Base-by-base conservation (phyloP, 345 rosid species). In the Lumnitzera racemosa region DNA sequence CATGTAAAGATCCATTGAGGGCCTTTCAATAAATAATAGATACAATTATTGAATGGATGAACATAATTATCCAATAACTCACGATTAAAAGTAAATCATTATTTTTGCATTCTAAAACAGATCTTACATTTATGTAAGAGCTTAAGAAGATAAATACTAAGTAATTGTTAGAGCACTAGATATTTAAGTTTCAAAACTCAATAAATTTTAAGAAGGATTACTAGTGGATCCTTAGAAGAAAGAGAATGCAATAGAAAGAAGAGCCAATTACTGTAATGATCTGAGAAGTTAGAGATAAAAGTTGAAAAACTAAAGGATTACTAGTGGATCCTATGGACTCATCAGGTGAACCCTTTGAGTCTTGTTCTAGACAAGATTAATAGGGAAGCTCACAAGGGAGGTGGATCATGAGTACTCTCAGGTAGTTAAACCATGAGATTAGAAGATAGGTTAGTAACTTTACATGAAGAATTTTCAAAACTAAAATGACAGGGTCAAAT, bases 1-100 rank as follows among this genome's bases (percentile, higher is more conserved):
- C 98, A 27, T 91, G 88, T 76, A 83, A 88, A 47, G 91, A 88
- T 80, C 90, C 98, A n/a, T 65, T 78, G 31, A 84, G 95, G 98
- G 84, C 98, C 54, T 88, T 96, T 43, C 86, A 81, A 66, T 88
- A 80, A 76, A 91, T 91, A 70, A 91, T 86, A 82, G 73, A 68
- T 53, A 88, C 90, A 55, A 81, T 91, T 71, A 83, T 80, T 58
- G 88, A 85, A 72, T 8, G 80, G 70, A 89, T 87, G 96, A 74
- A 76, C 58, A 96, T 91, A 74, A 62, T 96, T 76, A 48, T 46
- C 3, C 36, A 29, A 5, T 29, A 29, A 29, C 36, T 29, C 36
- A 2, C 5, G 36, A 2, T 29, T 2, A 29, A 29, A 29, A 29
- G 36, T 29, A 29, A 29, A 29, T 29, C 36, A 29, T 29, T 29